Percentiles rank a stretch among this genome's conserved stretches.
These are phyloP conservation scores for Yamadazyma kanchanaburiensis DNA, from an alignment of 1,139 yeast species.

Conservation along the genomic window DNA sequence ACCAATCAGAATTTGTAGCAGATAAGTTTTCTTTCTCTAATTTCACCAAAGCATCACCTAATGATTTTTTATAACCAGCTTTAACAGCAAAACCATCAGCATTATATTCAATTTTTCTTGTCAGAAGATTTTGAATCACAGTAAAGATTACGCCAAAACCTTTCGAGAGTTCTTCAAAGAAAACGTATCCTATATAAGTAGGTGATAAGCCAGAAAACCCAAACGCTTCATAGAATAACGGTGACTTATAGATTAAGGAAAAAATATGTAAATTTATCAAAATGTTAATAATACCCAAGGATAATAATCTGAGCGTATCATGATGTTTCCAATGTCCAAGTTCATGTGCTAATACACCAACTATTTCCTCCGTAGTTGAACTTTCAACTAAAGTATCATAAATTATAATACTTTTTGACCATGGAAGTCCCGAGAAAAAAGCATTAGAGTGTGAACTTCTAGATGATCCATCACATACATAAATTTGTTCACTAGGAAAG, in stretches of 20 bases:
- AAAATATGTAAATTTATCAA: too few species aligned
- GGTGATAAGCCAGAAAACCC: too few species aligned
- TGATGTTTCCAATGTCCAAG: constrained; percentile 95
- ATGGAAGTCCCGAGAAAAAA: constrained; percentile 81
- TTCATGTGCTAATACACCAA: constrained; percentile 88
- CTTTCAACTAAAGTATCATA: constrained; percentile 75
- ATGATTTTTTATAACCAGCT: constrained; percentile 4
- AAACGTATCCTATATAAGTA: too few species aligned
- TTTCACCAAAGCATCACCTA: constrained; percentile 6
- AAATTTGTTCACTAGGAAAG: constrained; percentile 26
- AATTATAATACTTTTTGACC: constrained; percentile 82
- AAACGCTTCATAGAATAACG: too few species aligned
- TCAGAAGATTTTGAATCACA: constrained; percentile 1
- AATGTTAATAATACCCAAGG: too few species aligned
- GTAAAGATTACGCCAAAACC: too few species aligned
- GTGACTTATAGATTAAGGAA: too few species aligned
- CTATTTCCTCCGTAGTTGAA: constrained; percentile 62
- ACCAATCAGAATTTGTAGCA: constrained; percentile 8
- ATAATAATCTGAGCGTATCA: too few species aligned
- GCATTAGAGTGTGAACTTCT: constrained; percentile 88
- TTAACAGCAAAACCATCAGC: constrained; percentile 9
- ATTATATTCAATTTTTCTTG: constrained; percentile 7
- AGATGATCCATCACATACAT: constrained; percentile 80
- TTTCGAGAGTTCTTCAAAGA: too few species aligned
- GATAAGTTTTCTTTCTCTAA: constrained; percentile 6